Evolutionary conservation across 495 filamentous ascomycete species (phyloP).

Genomic region (Rhizodiscina lignyota): DNA sequence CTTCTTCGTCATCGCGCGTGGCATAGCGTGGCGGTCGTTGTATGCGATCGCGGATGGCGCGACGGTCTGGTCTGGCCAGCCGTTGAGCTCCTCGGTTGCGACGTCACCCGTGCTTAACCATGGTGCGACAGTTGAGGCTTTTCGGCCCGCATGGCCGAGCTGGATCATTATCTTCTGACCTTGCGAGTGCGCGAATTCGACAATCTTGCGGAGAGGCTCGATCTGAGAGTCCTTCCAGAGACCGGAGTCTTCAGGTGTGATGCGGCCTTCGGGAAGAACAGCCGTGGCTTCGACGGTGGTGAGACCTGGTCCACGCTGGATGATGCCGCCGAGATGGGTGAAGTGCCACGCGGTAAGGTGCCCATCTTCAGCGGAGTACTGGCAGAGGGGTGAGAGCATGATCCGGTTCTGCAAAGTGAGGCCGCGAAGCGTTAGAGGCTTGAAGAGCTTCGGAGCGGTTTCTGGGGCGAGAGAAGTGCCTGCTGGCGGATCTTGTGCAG

Average conservation of each 20-base stretch:
- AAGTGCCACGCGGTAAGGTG: slow-evolving; percentile 58
- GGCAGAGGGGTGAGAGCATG: slow-evolving; percentile 47
- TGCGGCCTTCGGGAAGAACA: slow-evolving; percentile 51
- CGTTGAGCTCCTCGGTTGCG: slow-evolving; percentile 29
- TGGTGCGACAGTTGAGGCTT: slow-evolving; percentile 46
- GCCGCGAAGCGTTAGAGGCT: slow-evolving; percentile 35
- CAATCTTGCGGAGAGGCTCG: slow-evolving; percentile 40
- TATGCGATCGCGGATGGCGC: slow-evolving; percentile 35
- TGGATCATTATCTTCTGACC: slow-evolving; percentile 54
- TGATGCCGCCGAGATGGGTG: slow-evolving; percentile 43
- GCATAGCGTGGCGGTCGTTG: slow-evolving; percentile 28
- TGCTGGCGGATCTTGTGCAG: slow-evolving; percentile 10
- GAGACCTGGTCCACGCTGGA: slow-evolving; percentile 45
- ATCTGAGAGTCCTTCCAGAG: slow-evolving; percentile 59
- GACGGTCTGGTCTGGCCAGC: slow-evolving; percentile 54
- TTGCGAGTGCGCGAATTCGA: slow-evolving; percentile 44
- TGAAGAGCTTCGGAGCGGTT: slow-evolving; percentile 16
- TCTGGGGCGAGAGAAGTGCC: slow-evolving; percentile 11
- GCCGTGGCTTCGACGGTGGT: slow-evolving; percentile 54
- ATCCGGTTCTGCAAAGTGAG: slow-evolving; percentile 61
- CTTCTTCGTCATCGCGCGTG: slow-evolving; percentile 38
- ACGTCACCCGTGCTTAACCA: slow-evolving; percentile 35
- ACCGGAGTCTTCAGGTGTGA: slow-evolving; percentile 51
- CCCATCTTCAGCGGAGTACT: slow-evolving; percentile 50
- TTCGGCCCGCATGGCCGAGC: slow-evolving; percentile 58